Evolutionary conservation across 768 basidiomycete species (phyloP), one percentile per base, ranked within the genome.

Genomic region (Coprinellus aureogranulatus): DNA sequence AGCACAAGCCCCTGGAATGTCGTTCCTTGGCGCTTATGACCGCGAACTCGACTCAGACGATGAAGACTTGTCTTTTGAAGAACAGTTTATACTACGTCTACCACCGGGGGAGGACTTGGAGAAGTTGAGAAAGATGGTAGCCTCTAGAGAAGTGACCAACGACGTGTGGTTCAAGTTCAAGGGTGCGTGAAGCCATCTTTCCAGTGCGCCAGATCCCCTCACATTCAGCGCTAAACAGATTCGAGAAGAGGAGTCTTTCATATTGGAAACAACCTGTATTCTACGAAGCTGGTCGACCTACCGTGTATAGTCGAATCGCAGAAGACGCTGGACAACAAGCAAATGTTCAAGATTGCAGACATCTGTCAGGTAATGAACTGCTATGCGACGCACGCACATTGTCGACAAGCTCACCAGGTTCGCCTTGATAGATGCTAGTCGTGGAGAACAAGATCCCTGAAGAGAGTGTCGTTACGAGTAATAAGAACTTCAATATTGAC

Each of bases 161-260:
- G 95, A 95, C 63, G 86, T 90, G 12, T 98, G 94, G 91, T 95
- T 99, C 82, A 97, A 96, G 74, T 98, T 99, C 70, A 93, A 97
- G 75, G 94, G 94, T 93, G 65, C 57, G 67, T 59, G 46, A 42
- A 30, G 30, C n/a, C 34, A 25, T 34, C 40, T 25, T 2, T 45
- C 56, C 31, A 22, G 37, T 37, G 22, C 50, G 42, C 48, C 45
- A 25, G 26, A 23, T 42, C 20, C 26, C 14, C 22, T 62, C 34
- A 60, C 51, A 42, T 26, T 16, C 16, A 39, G 42, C 14, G 44
- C 49, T 50, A 61, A 3, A 11, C 30, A 97, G 97, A 99, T 69
- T 91, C 94, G 55, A 84, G 97, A 47, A 77, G 96, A 59, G 97
- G 91, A 10, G 80, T 90, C 34, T 94, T 99, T 70, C 92, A 94